phyloP scores from a whole-genome alignment of 2,329 filamentous ascomycete genomes.

The Pseudonectria foliicola region DNA sequence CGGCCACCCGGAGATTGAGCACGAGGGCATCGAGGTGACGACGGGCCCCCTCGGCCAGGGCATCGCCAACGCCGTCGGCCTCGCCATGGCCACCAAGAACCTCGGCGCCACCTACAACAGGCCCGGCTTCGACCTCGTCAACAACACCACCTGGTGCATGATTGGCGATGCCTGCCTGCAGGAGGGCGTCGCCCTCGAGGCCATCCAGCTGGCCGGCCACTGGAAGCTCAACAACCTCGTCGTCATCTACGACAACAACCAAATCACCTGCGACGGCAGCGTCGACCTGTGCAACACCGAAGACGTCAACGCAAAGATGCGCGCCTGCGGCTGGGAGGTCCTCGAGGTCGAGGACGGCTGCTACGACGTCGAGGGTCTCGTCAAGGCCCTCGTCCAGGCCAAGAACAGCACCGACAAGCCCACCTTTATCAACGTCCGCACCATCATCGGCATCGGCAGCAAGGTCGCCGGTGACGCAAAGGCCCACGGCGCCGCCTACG shows the following conservation, averaged over 20 bases:
- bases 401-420: slow-evolving; percentile 40
- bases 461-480: slow-evolving; percentile 42
- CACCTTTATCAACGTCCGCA: slow-evolving; percentile 51
- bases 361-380: slow-evolving; percentile 37
- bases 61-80: slow-evolving; percentile 52
- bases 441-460: slow-evolving; percentile 48
- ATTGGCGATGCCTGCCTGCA: slow-evolving; percentile 52
- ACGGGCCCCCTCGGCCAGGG: slow-evolving; percentile 54
- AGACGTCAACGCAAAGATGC: slow-evolving; percentile 52
- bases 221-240: slow-evolving; percentile 48
- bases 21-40: slow-evolving; percentile 51
- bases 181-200: slow-evolving; percentile 51
- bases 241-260: slow-evolving; percentile 55
- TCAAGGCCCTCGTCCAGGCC: slow-evolving; percentile 38
- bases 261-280: slow-evolving; percentile 51
- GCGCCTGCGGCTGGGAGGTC: slow-evolving; percentile 48
- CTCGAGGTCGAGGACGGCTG: slow-evolving; percentile 46
- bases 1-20: slow-evolving; percentile 51
- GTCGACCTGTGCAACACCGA: slow-evolving; percentile 47
- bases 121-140: slow-evolving; percentile 39
- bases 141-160: slow-evolving; percentile 50
- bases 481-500: slow-evolving; percentile 53
- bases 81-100: slow-evolving; percentile 51
- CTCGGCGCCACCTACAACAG: slow-evolving; percentile 47
- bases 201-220: slow-evolving; percentile 50